Percentiles rank a stretch among this genome's conserved stretches.
These are phyloP conservation scores for Auricularia auricula-judae DNA, from an alignment of 768 basidiomycete species.

Conservation along the genomic window DNA sequence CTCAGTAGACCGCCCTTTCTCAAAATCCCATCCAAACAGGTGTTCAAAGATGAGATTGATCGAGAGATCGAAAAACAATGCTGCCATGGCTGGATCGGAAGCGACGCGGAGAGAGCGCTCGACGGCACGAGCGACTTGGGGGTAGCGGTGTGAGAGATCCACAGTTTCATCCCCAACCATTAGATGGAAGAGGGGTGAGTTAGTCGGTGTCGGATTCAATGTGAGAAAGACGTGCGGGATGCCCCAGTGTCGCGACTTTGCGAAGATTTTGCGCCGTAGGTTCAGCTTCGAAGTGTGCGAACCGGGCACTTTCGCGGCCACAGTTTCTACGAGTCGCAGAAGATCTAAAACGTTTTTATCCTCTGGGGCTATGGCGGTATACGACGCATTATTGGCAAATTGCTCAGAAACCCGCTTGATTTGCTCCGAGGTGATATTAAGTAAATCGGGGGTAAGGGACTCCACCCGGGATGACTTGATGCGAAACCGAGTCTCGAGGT, in stretches of 20 bases:
- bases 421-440: background rate
- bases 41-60: conserved; percentile 17
- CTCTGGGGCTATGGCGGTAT: conserved; percentile 10
- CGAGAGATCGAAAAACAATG: conserved; percentile 21
- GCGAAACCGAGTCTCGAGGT: conserved; percentile 16
- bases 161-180: conserved; percentile 15
- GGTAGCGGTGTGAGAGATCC: conserved; percentile 11
- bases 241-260: conserved; percentile 21
- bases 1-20: background rate
- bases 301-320: conserved; percentile 22
- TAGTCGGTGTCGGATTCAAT: conserved; percentile 13
- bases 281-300: conserved; percentile 19
- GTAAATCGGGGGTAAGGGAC: conserved; percentile 8
- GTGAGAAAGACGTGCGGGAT: conserved; percentile 18
- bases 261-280: conserved; percentile 15
- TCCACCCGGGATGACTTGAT: conserved; percentile 10
- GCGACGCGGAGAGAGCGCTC: conserved; percentile 16
- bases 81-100: conserved; percentile 25
- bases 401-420: conserved; percentile 4
- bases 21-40: conserved; percentile 20
- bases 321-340: conserved; percentile 18
- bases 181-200: conserved; percentile 22
- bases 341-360: conserved; percentile 12
- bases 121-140: conserved; percentile 8
- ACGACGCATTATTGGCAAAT: conserved; percentile 5